Conservation (phyloP, 1,139 yeast genomes). For the Nadsonia commutata region DNA sequence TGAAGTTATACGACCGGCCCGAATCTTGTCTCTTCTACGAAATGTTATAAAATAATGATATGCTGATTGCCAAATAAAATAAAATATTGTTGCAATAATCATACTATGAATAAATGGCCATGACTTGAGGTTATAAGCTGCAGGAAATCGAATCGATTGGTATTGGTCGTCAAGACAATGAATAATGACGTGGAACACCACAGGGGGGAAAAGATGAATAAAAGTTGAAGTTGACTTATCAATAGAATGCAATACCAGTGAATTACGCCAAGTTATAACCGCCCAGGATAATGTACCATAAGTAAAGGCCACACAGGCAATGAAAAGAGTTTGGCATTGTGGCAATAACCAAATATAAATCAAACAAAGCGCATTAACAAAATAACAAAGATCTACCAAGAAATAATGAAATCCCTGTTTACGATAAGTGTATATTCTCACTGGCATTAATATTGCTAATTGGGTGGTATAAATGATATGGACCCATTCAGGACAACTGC, state of each 20-base stretch:
- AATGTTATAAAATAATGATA: conserved; percentile 90
- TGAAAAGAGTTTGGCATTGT: conserved; percentile 50
- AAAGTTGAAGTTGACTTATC: conserved; percentile 90
- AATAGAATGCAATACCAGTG: conserved; percentile 77
- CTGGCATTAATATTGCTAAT: conserved; percentile 58
- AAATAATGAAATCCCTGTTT: conserved; percentile 71
- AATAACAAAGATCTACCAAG: conserved; percentile 87
- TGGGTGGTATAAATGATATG: conserved; percentile 61
- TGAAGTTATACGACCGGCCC: conserved; percentile 75
- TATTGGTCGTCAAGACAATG: conserved; percentile 56
- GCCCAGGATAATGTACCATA: conserved; percentile 89
- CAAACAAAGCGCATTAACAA: conserved; percentile 60
- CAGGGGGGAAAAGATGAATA: conserved; percentile 84
- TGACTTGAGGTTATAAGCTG: conserved; percentile 47
- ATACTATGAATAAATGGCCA: conserved; percentile 69
- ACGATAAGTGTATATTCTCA: conserved; percentile 70
- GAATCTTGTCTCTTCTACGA: conserved; percentile 62
- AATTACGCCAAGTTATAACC: conserved; percentile 90
- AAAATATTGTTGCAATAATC: conserved; percentile 66
- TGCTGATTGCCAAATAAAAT: conserved; percentile 78
- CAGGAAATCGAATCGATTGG: conserved; percentile 54
- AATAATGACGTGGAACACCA: conserved; percentile 72
- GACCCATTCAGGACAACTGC: conserved; percentile 60
- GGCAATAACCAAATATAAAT: conserved; percentile 77
- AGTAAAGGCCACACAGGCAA: conserved; percentile 72